These are phyloP conservation scores for Caryopteris hybrid DNA, from an alignment of 305 asterid genomes.

Conservation along the genomic window DNA sequence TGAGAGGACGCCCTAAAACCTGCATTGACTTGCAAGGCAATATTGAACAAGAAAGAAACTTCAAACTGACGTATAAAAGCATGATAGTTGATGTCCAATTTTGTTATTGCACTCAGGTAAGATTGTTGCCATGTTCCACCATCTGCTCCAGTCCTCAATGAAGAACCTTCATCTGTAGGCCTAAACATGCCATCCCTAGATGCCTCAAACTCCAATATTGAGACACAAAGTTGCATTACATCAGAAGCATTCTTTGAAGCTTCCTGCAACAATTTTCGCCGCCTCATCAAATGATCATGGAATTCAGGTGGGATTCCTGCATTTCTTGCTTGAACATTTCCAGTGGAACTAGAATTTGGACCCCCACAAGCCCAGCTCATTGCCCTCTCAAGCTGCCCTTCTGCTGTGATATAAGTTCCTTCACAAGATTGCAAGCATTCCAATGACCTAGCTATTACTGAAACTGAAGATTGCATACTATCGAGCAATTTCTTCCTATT, in stretches of 20 bases:
- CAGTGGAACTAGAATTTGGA: conserved; percentile 59
- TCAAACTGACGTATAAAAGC: conserved; percentile 73
- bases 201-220: conserved; percentile 88
- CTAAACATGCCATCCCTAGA: conserved; percentile 84
- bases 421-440: conserved; percentile 85
- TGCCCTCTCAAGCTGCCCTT: conserved; percentile 99
- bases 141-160: conserved; percentile 57
- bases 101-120: conserved; percentile 63
- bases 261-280: conserved; percentile 71
- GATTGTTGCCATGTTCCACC: conserved; percentile 90
- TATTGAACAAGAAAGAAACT: conserved; percentile 20
- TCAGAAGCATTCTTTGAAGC: conserved; percentile 82
- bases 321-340: conserved; percentile 55
- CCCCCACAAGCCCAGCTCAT: conserved; percentile 99
- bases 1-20: conserved; percentile 20
- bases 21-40: conserved; percentile 8
- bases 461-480: conserved; percentile 64
- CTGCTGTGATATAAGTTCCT: conserved; percentile 75
- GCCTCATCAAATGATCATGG: conserved; percentile 73
- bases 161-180: conserved; percentile 48
- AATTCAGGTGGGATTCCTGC: conserved; percentile 89
- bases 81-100: conserved; percentile 75
- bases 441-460: conserved; percentile 68
- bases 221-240: conserved; percentile 77
- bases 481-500: conserved; percentile 79